A percentile compares a stretch with the other conserved stretches of the same genome.
phyloP scores from a whole-genome alignment of 2,329 filamentous ascomycete genomes.

The Fusarium nisikadoi region DNA sequence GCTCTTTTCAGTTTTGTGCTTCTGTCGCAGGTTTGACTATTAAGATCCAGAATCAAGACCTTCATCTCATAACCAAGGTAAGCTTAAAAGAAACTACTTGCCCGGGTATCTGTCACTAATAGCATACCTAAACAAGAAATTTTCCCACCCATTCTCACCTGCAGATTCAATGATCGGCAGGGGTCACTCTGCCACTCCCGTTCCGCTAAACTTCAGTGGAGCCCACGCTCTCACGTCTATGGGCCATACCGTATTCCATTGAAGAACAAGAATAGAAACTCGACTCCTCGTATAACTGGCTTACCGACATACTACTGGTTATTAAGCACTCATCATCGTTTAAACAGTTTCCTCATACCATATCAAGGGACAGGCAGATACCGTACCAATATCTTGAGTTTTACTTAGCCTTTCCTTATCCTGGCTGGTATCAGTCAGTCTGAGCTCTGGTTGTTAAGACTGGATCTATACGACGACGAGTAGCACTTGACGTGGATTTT shows the following conservation, averaged over 20 bases:
- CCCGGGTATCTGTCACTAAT: not conserved
- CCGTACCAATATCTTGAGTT: not conserved
- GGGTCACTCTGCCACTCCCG: constrained; percentile 33
- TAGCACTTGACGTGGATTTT: constrained; percentile 20
- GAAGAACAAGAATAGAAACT: not conserved
- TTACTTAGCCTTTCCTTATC: not conserved
- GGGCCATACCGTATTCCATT: not conserved
- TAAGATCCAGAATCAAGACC: not conserved
- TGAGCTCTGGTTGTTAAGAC: not conserved
- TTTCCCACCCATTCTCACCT: not conserved
- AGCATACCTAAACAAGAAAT: not conserved
- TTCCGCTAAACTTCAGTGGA: constrained; percentile 20
- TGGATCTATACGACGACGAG: constrained; percentile 19
- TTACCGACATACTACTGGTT: not conserved
- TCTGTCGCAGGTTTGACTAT: not conserved
- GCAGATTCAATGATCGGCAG: constrained; percentile 29
- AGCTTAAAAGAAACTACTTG: not conserved
- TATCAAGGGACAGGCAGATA: not conserved
- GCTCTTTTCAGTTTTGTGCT: not conserved
- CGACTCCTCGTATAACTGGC: not conserved
- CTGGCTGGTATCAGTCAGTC: not conserved
- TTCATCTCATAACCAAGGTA: not conserved
- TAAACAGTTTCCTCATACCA: not conserved
- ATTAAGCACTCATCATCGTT: not conserved
- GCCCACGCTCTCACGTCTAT: not conserved